Evolutionary conservation across 164 flowering plant genomes (phyloP).

Genomic region (Kalanchoe fedtschenkoi): DNA sequence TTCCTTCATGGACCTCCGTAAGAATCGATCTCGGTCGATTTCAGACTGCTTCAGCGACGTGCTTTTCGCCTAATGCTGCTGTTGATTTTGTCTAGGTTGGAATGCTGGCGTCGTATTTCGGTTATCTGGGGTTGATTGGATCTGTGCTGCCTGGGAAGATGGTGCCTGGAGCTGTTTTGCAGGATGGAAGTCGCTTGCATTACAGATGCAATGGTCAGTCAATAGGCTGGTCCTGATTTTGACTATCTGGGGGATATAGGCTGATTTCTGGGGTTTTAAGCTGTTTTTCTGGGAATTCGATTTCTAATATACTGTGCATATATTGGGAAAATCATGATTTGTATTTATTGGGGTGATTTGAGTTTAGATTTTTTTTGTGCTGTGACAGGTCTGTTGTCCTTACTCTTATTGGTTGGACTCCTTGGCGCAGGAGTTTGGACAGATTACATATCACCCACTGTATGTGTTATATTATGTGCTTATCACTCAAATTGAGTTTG

Average conservation of each 20-base stretch:
- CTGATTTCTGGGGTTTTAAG: neutral
- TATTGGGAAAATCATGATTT: neutral
- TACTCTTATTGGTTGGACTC: slow-evolving; percentile 42
- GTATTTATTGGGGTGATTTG: neutral
- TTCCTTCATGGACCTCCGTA: slow-evolving; percentile 60
- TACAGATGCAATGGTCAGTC: slow-evolving; percentile 78
- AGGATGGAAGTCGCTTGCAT: slow-evolving; percentile 64
- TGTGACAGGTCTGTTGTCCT: slow-evolving; percentile 45
- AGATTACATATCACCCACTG: slow-evolving; percentile 56
- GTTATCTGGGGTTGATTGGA: slow-evolving; percentile 57
- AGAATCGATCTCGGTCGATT: slow-evolving; percentile 11
- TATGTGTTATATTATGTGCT: slow-evolving; percentile 13
- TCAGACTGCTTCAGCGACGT: no score
- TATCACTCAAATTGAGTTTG: neutral
- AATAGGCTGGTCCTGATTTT: no score
- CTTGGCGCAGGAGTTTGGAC: slow-evolving; percentile 43
- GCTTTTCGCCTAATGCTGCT: neutral
- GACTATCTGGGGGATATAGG: neutral
- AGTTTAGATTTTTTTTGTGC: neutral
- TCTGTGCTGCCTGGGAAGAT: slow-evolving; percentile 66
- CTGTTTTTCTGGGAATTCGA: neutral
- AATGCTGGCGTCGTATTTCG: slow-evolving; percentile 39
- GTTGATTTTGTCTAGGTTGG: slow-evolving; percentile 26
- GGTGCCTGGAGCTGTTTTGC: slow-evolving; percentile 52
- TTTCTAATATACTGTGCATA: neutral